Conservation (phyloP, 2,329 filamentous ascomycete genomes). For the Leptographium flavum region DNA sequence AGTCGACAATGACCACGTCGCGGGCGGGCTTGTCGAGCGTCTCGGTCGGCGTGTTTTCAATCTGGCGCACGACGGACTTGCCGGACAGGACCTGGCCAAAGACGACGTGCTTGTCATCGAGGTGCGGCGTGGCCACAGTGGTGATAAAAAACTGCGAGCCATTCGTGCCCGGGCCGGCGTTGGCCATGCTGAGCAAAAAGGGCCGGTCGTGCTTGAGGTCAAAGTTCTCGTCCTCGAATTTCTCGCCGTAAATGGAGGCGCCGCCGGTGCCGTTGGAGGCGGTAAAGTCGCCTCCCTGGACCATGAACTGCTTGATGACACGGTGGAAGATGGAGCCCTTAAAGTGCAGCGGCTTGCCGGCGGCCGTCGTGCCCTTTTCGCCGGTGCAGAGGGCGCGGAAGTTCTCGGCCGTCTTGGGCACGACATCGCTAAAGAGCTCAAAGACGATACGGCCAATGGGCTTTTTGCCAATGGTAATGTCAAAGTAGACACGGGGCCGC, state of each 20-base stretch:
- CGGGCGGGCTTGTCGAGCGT: slow-evolving; percentile 62
- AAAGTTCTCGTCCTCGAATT: slow-evolving; percentile 97
- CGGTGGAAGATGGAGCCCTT: slow-evolving; percentile 90
- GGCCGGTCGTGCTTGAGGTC: slow-evolving; percentile 80
- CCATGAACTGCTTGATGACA: slow-evolving; percentile 98
- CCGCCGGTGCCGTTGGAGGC: slow-evolving; percentile 87
- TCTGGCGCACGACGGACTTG: slow-evolving; percentile 78
- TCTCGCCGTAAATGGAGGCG: slow-evolving; percentile 93
- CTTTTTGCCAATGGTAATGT: slow-evolving; percentile 67
- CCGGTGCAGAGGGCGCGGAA: slow-evolving; percentile 90
- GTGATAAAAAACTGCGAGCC: slow-evolving; percentile 98
- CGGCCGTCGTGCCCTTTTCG: slow-evolving; percentile 74
- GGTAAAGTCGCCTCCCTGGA: slow-evolving; percentile 95
- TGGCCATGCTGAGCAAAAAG: slow-evolving; percentile 94
- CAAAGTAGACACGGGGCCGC: slow-evolving; percentile 81
- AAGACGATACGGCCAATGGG: slow-evolving; percentile 68
- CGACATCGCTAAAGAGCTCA: slow-evolving; percentile 63
- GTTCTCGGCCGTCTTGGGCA: slow-evolving; percentile 93
- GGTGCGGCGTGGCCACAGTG: slow-evolving; percentile 84
- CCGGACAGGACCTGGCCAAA: slow-evolving; percentile 90
- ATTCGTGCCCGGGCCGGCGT: slow-evolving; percentile 88
- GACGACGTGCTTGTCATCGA: slow-evolving; percentile 89
- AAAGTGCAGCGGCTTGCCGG: slow-evolving; percentile 79
- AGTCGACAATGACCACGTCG: slow-evolving; percentile 65
- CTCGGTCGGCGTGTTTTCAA: slow-evolving; percentile 71